Evolutionary conservation across 495 filamentous ascomycete species (phyloP).

Genomic region (Penicillium dipodomyicola): DNA sequence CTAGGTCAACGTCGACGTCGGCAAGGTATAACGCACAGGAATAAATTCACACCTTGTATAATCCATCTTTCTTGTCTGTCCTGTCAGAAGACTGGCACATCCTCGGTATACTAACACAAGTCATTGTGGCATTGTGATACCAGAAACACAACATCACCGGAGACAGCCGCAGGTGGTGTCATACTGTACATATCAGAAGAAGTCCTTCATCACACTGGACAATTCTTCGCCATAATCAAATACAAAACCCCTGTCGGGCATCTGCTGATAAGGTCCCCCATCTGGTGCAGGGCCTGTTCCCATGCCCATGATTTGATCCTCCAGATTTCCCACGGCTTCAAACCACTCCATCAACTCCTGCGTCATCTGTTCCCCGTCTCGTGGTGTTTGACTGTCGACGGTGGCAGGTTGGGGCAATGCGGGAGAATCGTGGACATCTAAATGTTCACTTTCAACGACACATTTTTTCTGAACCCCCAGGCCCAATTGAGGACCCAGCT

Average conservation of each 20-base stretch:
- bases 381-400: conserved; percentile 27
- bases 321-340: conserved; percentile 39
- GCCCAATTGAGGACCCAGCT: conserved; percentile 52
- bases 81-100: neutral
- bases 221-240: conserved; percentile 40
- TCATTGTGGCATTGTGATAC: neutral
- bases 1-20: conserved; percentile 13
- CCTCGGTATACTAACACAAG: neutral
- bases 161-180: neutral
- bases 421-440: neutral
- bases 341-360: conserved; percentile 45
- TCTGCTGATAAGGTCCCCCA: conserved; percentile 24
- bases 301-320: conserved; percentile 41
- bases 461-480: conserved; percentile 36
- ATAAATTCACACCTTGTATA: neutral
- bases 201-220: conserved; percentile 43
- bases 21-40: conserved; percentile 3
- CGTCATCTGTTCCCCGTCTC: conserved; percentile 40
- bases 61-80: neutral
- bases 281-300: conserved; percentile 24
- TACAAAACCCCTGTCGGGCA: conserved; percentile 25
- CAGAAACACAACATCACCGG: neutral
- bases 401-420: conserved; percentile 12
- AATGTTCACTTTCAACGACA: neutral
- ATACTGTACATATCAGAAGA: conserved; percentile 24